A percentile compares a stretch with the other conserved stretches of the same genome.
Evolutionary conservation across 2,329 filamentous ascomycete genomes (phyloP).

Genomic region (Aspergillus pseudoviridinutans): DNA sequence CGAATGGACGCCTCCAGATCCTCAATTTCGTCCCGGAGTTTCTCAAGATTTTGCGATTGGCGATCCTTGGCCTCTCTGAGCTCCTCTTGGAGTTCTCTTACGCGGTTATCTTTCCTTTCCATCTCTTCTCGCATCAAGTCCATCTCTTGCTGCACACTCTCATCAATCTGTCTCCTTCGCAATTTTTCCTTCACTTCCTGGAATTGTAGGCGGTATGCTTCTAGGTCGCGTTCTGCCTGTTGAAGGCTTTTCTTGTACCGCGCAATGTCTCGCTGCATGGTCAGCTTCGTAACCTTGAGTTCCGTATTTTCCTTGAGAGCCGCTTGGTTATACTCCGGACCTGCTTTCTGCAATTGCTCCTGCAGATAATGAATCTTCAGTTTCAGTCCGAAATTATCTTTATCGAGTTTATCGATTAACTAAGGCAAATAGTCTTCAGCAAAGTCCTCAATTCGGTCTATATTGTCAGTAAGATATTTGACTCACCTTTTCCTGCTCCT

Average conservation of each 20-base stretch:
- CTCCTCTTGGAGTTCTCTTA: slow-evolving; percentile 46
- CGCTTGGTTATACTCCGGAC: slow-evolving; percentile 82
- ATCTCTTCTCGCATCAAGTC: slow-evolving; percentile 48
- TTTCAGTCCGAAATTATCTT: slow-evolving; percentile 96
- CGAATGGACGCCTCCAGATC: slow-evolving; percentile 73
- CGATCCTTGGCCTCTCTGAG: slow-evolving; percentile 56
- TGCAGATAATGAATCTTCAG: slow-evolving; percentile 96
- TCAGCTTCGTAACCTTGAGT: slow-evolving; percentile 87
- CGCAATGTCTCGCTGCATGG: slow-evolving; percentile 81
- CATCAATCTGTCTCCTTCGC: slow-evolving; percentile 69
- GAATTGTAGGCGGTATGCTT: slow-evolving; percentile 76
- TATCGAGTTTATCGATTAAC: slow-evolving; percentile 90
- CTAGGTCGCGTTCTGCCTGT: slow-evolving; percentile 79
- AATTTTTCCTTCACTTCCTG: slow-evolving; percentile 77
- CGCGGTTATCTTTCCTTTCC: slow-evolving; percentile 43
- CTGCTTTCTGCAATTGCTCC: slow-evolving; percentile 79
- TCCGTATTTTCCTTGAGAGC: slow-evolving; percentile 94
- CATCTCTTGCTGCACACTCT: slow-evolving; percentile 63
- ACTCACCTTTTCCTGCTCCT: slow-evolving; percentile 83
- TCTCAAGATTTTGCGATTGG: slow-evolving; percentile 56
- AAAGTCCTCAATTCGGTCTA: background rate
- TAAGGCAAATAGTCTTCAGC: slow-evolving; percentile 24
- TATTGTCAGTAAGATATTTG: background rate
- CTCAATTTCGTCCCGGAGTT: slow-evolving; percentile 67
- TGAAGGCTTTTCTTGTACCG: slow-evolving; percentile 80